Conservation (phyloP, 2,329 filamentous ascomycete species). For the Penicillium sp. region DNA sequence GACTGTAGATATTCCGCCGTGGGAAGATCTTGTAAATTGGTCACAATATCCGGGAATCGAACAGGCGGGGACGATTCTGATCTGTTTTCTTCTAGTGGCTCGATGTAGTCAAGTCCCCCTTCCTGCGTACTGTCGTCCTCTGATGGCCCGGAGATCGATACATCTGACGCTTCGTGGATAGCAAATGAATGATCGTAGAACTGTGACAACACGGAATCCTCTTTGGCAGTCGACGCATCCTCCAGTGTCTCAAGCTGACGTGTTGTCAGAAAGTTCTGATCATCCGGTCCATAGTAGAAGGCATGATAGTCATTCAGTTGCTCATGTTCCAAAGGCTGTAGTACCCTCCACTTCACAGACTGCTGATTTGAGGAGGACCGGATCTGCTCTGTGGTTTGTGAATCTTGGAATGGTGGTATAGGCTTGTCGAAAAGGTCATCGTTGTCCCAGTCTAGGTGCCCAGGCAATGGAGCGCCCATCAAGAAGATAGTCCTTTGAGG, state of each 20-base stretch:
- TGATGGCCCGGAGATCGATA: constrained; percentile 21
- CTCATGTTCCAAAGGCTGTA: constrained; percentile 17
- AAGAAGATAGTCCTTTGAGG: constrained; percentile 45
- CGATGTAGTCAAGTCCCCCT: constrained; percentile 21
- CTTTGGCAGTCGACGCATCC: constrained; percentile 8
- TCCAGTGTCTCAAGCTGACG: constrained; percentile 24
- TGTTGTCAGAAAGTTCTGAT: constrained; percentile 30
- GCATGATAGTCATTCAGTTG: constrained; percentile 7
- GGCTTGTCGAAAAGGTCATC: constrained; percentile 48
- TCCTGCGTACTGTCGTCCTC: constrained; percentile 23
- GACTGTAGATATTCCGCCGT: constrained; percentile 58
- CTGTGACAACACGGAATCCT: constrained; percentile 48
- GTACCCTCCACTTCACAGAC: constrained; percentile 28
- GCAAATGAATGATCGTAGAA: constrained; percentile 77
- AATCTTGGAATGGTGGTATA: constrained; percentile 30
- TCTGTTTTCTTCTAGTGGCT: constrained; percentile 11
- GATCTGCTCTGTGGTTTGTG: constrained; percentile 5
- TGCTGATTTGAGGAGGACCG: constrained; percentile 10
- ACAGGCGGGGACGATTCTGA: constrained; percentile 11
- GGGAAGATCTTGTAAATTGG: constrained; percentile 65
- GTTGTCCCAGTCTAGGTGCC: constrained; percentile 52
- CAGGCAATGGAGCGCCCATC: constrained; percentile 57
- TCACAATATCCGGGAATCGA: constrained; percentile 48
- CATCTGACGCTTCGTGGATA: constrained; percentile 54
- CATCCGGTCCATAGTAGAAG: constrained; percentile 11